Base-by-base conservation (phyloP, 2,329 filamentous ascomycete genomes). In the Ophiosphaerella herpotricha region DNA sequence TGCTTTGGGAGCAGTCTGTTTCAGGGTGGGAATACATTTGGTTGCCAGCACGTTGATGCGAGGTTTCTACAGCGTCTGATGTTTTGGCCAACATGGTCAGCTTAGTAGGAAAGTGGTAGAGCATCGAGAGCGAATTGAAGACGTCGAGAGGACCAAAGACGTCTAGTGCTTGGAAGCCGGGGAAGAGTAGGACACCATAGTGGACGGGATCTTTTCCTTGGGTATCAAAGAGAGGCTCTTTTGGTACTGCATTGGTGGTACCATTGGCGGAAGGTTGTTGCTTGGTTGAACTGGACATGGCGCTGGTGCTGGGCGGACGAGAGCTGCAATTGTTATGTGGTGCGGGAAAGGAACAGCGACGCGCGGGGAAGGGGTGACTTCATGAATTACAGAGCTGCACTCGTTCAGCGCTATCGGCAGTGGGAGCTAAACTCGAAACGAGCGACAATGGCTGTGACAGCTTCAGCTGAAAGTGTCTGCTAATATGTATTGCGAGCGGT, bases 81-180 rank as follows among this genome's bases (percentile, higher is more conserved):
- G 51, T 56, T 18, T 48, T 48, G 29, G 58, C 60, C 16, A 67
- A 57, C 41, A 66, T 61, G 41, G 63, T 66, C 11, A 68, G 49
- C 52, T 64, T 60, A 49, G 61, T 74, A 35, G 54, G 57, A 31
- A 57, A 60, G 38, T 54, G 46, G 53, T 61, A 64, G 21, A 59
- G 48, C 45, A 61, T 61, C 23, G 67, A 54, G 31, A 74, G 58
- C 8, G 63, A 61, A 44, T 67, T 64, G 37, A 81, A 68, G 54
- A 75, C 72, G 46, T 80, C 76, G 2, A 81, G 62, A 2, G 78
- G 78, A 1, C 78, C 79, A 31, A 67, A 71, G 29, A 71, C 63
- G 43, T 74, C 66, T 45, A 67, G 70, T 36, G 63, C 63, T 39
- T 66, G 59, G 26, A 64, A 61, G n/a, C 53, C 56, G 4, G 53